Conservation (phyloP, 768 basidiomycete genomes). For the Daedaleopsis nitida region DNA sequence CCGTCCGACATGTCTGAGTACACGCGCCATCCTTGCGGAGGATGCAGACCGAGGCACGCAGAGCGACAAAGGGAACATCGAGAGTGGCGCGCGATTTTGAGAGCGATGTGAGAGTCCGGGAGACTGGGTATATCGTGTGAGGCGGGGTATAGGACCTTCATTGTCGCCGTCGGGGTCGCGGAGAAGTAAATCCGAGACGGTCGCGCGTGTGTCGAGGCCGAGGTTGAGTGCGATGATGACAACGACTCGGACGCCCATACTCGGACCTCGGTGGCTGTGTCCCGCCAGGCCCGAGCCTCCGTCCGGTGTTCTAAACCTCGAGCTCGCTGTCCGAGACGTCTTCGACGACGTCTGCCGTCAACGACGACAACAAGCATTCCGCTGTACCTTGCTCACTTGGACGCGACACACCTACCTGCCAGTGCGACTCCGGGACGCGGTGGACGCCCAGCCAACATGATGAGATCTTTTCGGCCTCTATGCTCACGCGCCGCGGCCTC, state of each 20-base stretch:
- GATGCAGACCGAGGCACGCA: slow-evolving; percentile 69
- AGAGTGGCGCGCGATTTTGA: slow-evolving; percentile 86
- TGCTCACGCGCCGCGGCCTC: not conserved
- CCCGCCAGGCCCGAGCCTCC: not conserved
- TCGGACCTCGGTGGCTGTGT: slow-evolving; percentile 2
- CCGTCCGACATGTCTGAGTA: slow-evolving; percentile 58
- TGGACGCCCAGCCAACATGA: not conserved
- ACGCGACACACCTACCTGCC: too few relatives aligned
- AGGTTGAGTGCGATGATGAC: not conserved
- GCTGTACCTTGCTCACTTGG: too few relatives aligned
- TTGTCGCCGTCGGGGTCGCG: slow-evolving; percentile 24
- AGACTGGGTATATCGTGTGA: slow-evolving; percentile 53
- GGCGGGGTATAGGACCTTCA: slow-evolving; percentile 72
- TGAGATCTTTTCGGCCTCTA: slow-evolving; percentile 1
- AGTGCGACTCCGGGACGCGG: not conserved
- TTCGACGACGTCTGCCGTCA: not conserved
- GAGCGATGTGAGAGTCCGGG: slow-evolving; percentile 50
- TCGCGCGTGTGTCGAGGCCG: not conserved
- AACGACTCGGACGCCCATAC: not conserved
- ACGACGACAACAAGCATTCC: not conserved
- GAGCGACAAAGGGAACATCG: slow-evolving; percentile 63
- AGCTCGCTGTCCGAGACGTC: not conserved
- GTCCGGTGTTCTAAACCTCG: not conserved
- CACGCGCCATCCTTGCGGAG: slow-evolving; percentile 53
- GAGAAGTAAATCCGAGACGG: not conserved